A percentile compares a stretch with the other conserved stretches of the same genome.
Conservation (phyloP, 371 early-diverging fungal species). For the Capniomyces stellatus region DNA sequence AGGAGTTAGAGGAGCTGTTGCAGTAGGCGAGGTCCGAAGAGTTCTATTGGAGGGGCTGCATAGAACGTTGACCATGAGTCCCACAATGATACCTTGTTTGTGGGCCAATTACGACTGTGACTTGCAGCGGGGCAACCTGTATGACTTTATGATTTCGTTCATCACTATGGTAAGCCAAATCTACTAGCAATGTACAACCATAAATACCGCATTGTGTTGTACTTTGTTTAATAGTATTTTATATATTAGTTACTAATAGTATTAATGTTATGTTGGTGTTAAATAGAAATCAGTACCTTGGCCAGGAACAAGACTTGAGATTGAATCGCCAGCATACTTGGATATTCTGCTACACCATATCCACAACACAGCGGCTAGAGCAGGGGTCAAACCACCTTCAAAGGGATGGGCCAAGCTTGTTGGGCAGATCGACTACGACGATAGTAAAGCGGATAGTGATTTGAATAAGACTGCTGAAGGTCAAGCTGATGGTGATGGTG, state of each 20-base stretch:
- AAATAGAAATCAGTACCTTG: conserved; percentile 25
- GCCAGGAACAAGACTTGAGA: conserved; percentile 8
- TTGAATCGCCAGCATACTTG: conserved; percentile 33
- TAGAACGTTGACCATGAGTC: conserved; percentile 39
- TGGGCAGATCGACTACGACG: conserved; percentile 5
- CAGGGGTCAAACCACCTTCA: conserved; percentile 16
- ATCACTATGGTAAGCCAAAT: conserved; percentile 12
- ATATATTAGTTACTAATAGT: too few species aligned
- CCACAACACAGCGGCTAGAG: conserved; percentile 57
- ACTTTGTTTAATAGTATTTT: too few species aligned
- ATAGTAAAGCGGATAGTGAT: not conserved
- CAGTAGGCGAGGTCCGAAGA: conserved; percentile 61
- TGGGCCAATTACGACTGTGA: conserved; percentile 91
- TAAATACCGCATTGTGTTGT: too few species aligned
- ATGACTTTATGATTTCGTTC: conserved; percentile 69
- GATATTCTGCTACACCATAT: conserved; percentile 65
- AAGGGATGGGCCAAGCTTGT: conserved; percentile 15
- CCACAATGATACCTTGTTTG: conserved; percentile 64
- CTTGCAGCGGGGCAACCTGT: conserved; percentile 55
- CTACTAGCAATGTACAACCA: too few species aligned
- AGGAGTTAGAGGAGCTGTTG: conserved; percentile 29
- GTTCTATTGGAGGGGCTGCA: conserved; percentile 60
- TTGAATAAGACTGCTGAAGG: not conserved
- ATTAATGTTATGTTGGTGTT: too few species aligned
- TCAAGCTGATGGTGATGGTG: not conserved